A percentile compares a stretch with the other conserved stretches of the same genome.
Evolutionary conservation across 2,329 filamentous ascomycete genomes (phyloP).

Genomic region (Penicillium concentricum): DNA sequence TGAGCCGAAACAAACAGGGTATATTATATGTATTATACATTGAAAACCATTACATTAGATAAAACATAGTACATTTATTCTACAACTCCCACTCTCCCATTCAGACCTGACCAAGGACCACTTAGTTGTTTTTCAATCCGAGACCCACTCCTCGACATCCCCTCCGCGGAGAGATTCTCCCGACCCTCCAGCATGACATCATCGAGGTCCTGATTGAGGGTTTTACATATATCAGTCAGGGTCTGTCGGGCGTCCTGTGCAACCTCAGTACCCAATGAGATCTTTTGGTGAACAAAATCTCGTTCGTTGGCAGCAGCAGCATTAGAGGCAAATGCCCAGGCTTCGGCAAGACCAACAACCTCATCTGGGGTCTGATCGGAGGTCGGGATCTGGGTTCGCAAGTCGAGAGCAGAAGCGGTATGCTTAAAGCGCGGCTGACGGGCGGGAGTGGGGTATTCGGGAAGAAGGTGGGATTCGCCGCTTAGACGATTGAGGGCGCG

Average conservation of each 20-base stretch:
- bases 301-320: constrained; percentile 32
- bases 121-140: constrained; percentile 26
- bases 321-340: constrained; percentile 42
- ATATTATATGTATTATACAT: background rate
- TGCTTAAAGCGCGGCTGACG: constrained; percentile 40
- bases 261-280: constrained; percentile 32
- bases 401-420: constrained; percentile 27
- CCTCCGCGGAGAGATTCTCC: constrained; percentile 22
- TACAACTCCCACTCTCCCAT: constrained; percentile 33
- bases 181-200: constrained; percentile 18
- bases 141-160: constrained; percentile 16
- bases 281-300: constrained; percentile 35
- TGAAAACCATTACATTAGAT: background rate
- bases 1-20: background rate
- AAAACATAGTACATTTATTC: constrained; percentile 7
- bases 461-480: constrained; percentile 45
- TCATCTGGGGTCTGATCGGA: constrained; percentile 29
- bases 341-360: constrained; percentile 35
- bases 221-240: constrained; percentile 33
- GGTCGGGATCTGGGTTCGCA: constrained; percentile 16
- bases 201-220: constrained; percentile 36
- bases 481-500: constrained; percentile 41
- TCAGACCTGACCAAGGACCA: constrained; percentile 40
- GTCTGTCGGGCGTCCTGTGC: constrained; percentile 29
- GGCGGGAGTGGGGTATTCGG: constrained; percentile 40